These are phyloP conservation scores for Acacia confusa DNA, from an alignment of 306 rosid species.

Conservation along the genomic window DNA sequence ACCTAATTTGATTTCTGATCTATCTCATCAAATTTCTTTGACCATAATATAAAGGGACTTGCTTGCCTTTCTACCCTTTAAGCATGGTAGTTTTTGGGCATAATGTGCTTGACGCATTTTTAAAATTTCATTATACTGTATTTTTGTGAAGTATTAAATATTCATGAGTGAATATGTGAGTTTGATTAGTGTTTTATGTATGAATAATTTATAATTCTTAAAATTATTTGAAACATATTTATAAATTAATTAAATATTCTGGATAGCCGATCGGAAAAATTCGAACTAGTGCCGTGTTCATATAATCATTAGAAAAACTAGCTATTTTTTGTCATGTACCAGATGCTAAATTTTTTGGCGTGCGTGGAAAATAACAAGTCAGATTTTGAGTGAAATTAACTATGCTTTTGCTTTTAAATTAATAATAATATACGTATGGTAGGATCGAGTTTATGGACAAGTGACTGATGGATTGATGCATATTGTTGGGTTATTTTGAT, in stretches of 20 bases:
- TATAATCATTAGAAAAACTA: too few relatives aligned
- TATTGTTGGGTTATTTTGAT: neutral
- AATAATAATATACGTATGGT: neutral
- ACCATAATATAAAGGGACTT: neutral
- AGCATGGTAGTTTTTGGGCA: neutral
- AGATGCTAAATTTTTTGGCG: too few relatives aligned
- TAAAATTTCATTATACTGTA: neutral
- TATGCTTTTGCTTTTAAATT: neutral
- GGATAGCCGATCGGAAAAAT: too few relatives aligned
- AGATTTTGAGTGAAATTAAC: neutral
- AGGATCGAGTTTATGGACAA: neutral
- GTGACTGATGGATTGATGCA: neutral
- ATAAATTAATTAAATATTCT: too few relatives aligned
- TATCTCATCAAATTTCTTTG: neutral
- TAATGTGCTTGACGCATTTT: neutral
- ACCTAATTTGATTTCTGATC: neutral
- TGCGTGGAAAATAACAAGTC: neutral
- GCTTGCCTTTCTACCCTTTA: neutral
- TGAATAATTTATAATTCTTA: neutral
- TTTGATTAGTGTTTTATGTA: neutral
- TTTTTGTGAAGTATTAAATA: too few relatives aligned
- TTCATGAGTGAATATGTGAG: neutral
- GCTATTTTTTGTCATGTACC: too few relatives aligned
- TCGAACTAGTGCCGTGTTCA: too few relatives aligned
- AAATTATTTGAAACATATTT: neutral